Base-by-base conservation (phyloP, 768 basidiomycete species). In the Hortiboletus campestris region DNA sequence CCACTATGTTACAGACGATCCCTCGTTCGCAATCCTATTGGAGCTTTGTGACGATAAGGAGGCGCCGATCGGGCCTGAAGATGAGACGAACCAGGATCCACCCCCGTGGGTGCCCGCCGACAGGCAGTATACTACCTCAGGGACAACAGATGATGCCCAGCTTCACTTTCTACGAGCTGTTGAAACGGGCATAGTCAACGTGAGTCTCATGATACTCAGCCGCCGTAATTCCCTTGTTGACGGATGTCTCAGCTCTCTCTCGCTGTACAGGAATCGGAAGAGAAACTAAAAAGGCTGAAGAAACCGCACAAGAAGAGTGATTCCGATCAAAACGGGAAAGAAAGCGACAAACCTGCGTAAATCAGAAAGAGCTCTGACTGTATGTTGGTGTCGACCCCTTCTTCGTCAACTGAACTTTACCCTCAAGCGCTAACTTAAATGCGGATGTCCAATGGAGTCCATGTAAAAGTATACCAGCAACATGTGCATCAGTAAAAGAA, bases 131-230 rank as follows among this genome's bases (percentile, higher is more conserved):
- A 90, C 91, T 12, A 91, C 90, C 9, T 61, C 78, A 16, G 88
- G 83, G 14, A 74, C 77, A 16, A 76, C 82, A n/a, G 84, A 88
- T 31, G 70, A 82, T 38, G 82, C 87, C 28, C 85, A 91, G 67
- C 72, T 90, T 17, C 85, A 89, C 61, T 79, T 91, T 75, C 72
- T 94, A 50, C 80, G 91, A 22, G 86, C 86, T 13, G 88, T 93
- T 8, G 89, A 91, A 62, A 93, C 91, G 1, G 91, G 91, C 4
- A 82, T 94, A 42, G 81, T 94, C 49, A 90, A 87, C 66, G 91
- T 86, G 66, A 63, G 82, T 63, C 32, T 46, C 20, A 6, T 45
- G 55, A 13, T 32, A 19, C 41, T 58, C 25, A 4, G 13, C 19
- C 6, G 19, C 11, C 16, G 10, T 14, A 29, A 39, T 56, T 13